Conservation (phyloP, 306 rosid species). For the Erythrophleum fordii region DNA sequence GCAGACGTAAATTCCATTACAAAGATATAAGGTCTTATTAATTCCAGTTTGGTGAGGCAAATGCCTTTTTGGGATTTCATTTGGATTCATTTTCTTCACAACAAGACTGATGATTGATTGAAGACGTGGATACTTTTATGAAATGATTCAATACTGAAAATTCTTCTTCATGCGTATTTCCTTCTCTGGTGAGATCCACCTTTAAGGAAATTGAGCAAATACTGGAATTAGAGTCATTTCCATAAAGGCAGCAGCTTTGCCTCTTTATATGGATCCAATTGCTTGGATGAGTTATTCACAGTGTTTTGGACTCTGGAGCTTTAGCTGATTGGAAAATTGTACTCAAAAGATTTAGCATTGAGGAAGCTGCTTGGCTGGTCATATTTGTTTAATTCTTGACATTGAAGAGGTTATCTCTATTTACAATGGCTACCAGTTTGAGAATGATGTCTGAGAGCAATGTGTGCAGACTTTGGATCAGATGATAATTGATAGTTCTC, state of each 20-base stretch:
- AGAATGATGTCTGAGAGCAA: background rate
- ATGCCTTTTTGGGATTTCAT: background rate
- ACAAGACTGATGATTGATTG: slow-evolving; percentile 10
- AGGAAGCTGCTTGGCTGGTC: background rate
- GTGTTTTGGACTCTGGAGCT: slow-evolving; percentile 8
- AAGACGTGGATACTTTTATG: slow-evolving; percentile 9
- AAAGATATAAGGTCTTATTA: slow-evolving; percentile 43
- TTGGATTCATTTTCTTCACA: background rate
- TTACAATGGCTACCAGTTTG: background rate
- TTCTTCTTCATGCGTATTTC: slow-evolving; percentile 3
- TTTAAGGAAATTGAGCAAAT: slow-evolving; percentile 19
- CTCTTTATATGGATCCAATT: background rate
- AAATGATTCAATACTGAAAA: background rate
- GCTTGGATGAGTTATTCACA: slow-evolving; percentile 16
- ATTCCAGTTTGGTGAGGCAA: background rate
- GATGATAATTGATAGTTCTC: background rate
- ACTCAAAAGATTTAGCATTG: background rate
- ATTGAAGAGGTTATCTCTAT: background rate
- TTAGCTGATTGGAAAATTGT: slow-evolving; percentile 21
- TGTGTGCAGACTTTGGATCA: background rate
- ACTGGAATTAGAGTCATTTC: background rate
- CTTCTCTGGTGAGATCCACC: slow-evolving; percentile 19
- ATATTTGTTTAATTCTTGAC: background rate
- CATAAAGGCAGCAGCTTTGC: slow-evolving; percentile 13
- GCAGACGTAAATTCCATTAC: slow-evolving; percentile 56